Percentiles rank a stretch among this genome's conserved stretches.
phyloP scores from a whole-genome alignment of 768 basidiomycete species.

The Kwoniella dejecticola region DNA sequence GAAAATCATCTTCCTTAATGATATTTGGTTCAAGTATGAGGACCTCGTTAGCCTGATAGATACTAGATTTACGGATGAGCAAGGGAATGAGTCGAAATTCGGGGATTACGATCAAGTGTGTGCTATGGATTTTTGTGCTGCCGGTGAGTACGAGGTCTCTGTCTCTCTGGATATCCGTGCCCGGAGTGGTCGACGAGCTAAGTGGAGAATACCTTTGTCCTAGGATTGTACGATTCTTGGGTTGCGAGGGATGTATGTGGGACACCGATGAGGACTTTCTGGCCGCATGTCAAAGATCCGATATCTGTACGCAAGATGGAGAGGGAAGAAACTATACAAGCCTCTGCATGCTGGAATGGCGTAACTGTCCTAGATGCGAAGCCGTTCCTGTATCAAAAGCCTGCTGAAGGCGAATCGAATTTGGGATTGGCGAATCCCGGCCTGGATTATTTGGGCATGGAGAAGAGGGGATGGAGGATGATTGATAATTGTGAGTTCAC shows the following conservation, averaged over 20 bases:
- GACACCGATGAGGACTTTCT: slow-evolving; percentile 21
- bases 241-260: slow-evolving; percentile 28
- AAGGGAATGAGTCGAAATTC: neutral
- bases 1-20: slow-evolving; percentile 58
- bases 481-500: slow-evolving; percentile 8
- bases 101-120: slow-evolving; percentile 58
- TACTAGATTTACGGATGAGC: slow-evolving; percentile 38
- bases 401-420: neutral
- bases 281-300: slow-evolving; percentile 14
- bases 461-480: slow-evolving; percentile 30
- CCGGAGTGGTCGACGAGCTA: too few relatives aligned
- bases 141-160: slow-evolving; percentile 13
- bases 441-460: neutral
- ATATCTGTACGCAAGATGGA: neutral
- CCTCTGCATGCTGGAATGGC: slow-evolving; percentile 48
- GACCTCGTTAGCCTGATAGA: slow-evolving; percentile 56
- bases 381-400: slow-evolving; percentile 19
- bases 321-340: neutral
- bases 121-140: slow-evolving; percentile 56
- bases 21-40: slow-evolving; percentile 58
- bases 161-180: too few relatives aligned
- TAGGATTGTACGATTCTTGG: slow-evolving; percentile 22
- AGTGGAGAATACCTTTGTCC: too few relatives aligned
- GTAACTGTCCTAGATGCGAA: slow-evolving; percentile 29
- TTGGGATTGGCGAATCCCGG: neutral